A percentile compares a stretch with the other conserved stretches of the same genome.
These are phyloP conservation scores for Talaromyces sp. DNA, from an alignment of 2,329 filamentous ascomycete genomes.

Conservation along the genomic window DNA sequence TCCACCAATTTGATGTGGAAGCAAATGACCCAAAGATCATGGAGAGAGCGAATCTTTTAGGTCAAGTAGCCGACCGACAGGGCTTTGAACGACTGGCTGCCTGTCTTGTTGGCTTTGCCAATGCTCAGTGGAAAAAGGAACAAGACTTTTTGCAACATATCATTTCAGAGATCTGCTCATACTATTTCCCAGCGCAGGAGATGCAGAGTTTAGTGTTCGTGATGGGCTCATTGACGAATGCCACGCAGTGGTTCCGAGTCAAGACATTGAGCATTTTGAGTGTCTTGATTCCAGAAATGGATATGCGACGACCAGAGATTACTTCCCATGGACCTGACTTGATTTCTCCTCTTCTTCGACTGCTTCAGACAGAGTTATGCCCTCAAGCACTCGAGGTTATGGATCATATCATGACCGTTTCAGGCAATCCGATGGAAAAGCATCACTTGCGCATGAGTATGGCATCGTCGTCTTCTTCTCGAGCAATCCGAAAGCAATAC, in stretches of 20 bases:
- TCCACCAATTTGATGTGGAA: constrained; percentile 72
- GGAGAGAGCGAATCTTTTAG: constrained; percentile 67
- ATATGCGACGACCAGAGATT: constrained; percentile 89
- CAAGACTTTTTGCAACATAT: constrained; percentile 75
- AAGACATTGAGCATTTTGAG: constrained; percentile 90
- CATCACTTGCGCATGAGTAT: constrained; percentile 98
- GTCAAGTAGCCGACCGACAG: constrained; percentile 70
- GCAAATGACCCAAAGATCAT: constrained; percentile 56
- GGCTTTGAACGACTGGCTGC: constrained; percentile 65
- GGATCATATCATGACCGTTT: constrained; percentile 93
- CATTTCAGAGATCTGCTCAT: constrained; percentile 69
- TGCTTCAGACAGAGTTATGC: constrained; percentile 90
- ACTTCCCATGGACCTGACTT: constrained; percentile 89
- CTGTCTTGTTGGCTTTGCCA: constrained; percentile 69
- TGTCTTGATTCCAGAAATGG: constrained; percentile 80
- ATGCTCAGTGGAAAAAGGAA: constrained; percentile 63
- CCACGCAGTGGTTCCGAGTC: constrained; percentile 81
- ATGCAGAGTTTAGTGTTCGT: constrained; percentile 84
- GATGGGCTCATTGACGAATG: constrained; percentile 88
- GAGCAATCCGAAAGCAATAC: constrained; percentile 86
- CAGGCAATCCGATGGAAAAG: constrained; percentile 85
- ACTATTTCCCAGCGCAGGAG: constrained; percentile 79
- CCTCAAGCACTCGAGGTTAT: constrained; percentile 88
- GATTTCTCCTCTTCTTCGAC: constrained; percentile 83
- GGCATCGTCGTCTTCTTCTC: constrained; percentile 76